A percentile compares a stretch with the other conserved stretches of the same genome.
Evolutionary conservation across 208 protist species (phyloP).

Genomic region (Endotrypanum monterogeii): DNA sequence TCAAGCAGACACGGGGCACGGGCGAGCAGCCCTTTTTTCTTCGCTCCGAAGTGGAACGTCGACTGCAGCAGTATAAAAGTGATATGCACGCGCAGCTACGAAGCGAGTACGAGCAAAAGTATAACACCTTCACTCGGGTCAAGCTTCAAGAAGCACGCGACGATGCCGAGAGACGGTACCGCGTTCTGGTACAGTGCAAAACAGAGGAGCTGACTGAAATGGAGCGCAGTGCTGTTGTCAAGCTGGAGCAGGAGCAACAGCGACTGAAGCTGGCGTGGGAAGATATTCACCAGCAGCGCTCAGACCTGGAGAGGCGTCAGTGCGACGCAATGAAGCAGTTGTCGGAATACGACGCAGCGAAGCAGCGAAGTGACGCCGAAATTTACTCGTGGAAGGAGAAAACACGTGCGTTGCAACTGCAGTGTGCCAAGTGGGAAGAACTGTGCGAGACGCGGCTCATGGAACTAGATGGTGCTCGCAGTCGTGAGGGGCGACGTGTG

Average conservation of each 20-base stretch:
- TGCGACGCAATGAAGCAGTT: constrained; percentile 41
- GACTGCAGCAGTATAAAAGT: constrained; percentile 66
- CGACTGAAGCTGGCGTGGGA: constrained; percentile 60
- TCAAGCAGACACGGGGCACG: constrained; percentile 30
- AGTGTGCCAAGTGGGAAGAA: constrained; percentile 75
- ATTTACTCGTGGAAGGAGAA: constrained; percentile 44
- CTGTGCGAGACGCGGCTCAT: constrained; percentile 69
- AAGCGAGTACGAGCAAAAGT: constrained; percentile 72
- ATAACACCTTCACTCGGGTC: constrained; percentile 62
- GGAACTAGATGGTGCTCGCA: constrained; percentile 65
- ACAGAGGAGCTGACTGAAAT: constrained; percentile 65
- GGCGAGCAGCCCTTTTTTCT: constrained; percentile 51
- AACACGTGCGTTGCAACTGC: constrained; percentile 46
- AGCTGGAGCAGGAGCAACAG: constrained; percentile 67
- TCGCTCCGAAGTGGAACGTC: constrained; percentile 74
- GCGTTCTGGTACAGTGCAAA: constrained; percentile 53
- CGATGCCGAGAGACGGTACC: constrained; percentile 56
- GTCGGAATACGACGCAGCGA: constrained; percentile 44
- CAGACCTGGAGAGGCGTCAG: constrained; percentile 58
- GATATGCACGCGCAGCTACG: constrained; percentile 77
- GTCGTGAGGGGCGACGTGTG: constrained; percentile 64
- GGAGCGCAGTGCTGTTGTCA: constrained; percentile 50
- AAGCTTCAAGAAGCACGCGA: constrained; percentile 61
- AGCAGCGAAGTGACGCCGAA: constrained; percentile 26
- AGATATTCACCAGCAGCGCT: constrained; percentile 67